Base-by-base conservation (phyloP, 495 filamentous ascomycete genomes). In the Elaphomyces granulatus region DNA sequence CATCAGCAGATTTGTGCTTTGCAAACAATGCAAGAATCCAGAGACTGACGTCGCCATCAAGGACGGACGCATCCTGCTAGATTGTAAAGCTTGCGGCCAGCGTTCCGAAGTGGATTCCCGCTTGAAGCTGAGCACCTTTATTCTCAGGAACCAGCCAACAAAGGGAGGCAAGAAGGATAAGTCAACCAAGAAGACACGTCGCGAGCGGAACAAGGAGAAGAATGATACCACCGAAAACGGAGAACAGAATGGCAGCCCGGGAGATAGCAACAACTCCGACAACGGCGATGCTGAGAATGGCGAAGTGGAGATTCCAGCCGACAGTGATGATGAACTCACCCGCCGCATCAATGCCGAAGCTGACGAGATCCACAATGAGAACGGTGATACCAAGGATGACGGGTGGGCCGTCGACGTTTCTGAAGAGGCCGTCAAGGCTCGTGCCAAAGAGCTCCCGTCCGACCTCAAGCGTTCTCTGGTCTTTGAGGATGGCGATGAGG, bases 1-100 rank as follows among this genome's bases (percentile, higher is more conserved):
- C 75, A 98, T 98, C 60, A 69, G 74, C 70, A 93, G 84, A 65
- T 98, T 95, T 47, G 90, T 98, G 48, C 84, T 98, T 40, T 98
- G 90, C 81, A 88, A 90, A 73, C 86, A 90, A 62, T 98, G 90
- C 79, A 94, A 94, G 77, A 98, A 98, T 60, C 90, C 90, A 20
- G 90, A 98, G 68, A 98, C 90, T 47, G 88, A 87, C 43, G 83
- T 94, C 53, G 71, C 80, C 52, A 83, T 93, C 72, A 94, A 93
- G 63, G 84, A 94, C 45, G 87, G 81, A 31, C 72, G 69, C 51
- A 98, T 98, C 55, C 53, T 78, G 39, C 75, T 95, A 49, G 90
- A 98, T 66, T 98, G 90, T 80, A 98, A 98, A 68, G 90, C 90
- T 42, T 98, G 90, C 55, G 90, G 90, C 53, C 81, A 94, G 61